Evolutionary conservation across 495 filamentous ascomycete species (phyloP).

Genomic region (Penicillium waksmanii): DNA sequence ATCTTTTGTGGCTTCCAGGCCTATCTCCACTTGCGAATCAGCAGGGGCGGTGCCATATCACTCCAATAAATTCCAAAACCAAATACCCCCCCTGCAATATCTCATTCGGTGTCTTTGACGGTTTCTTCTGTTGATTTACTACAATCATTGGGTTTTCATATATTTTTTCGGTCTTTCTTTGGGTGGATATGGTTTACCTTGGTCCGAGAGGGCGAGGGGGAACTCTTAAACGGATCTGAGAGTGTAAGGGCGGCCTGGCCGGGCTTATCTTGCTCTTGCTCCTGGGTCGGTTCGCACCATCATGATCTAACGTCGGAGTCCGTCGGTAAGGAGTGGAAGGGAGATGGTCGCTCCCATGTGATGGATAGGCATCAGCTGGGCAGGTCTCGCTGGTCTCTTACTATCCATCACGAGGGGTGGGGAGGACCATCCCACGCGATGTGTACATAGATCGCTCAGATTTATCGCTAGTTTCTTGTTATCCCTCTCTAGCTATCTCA

Average conservation of each 20-base stretch:
- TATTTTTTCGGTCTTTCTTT: slow-evolving; percentile 26
- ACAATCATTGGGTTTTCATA: slow-evolving; percentile 23
- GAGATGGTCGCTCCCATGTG: slow-evolving; percentile 11
- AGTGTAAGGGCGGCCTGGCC: background rate
- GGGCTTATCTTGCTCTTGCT: slow-evolving; percentile 2
- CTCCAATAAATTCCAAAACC: slow-evolving; percentile 50
- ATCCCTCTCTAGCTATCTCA: slow-evolving; percentile 10
- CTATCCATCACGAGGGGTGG: slow-evolving; percentile 11
- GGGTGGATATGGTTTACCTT: slow-evolving; percentile 13
- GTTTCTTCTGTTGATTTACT: slow-evolving; percentile 26
- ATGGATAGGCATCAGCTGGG: slow-evolving; percentile 22
- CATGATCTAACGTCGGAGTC: slow-evolving; percentile 7
- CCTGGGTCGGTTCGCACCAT: background rate
- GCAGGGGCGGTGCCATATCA: slow-evolving; percentile 79
- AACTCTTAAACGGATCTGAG: slow-evolving; percentile 20
- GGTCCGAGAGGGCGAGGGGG: slow-evolving; percentile 15
- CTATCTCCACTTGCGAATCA: slow-evolving; percentile 74
- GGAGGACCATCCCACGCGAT: slow-evolving; percentile 17
- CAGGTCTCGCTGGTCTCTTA: slow-evolving; percentile 26
- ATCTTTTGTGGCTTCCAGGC: slow-evolving; percentile 89
- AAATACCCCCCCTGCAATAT: slow-evolving; percentile 20
- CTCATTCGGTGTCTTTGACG: slow-evolving; percentile 22
- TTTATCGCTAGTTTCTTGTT: slow-evolving; percentile 17
- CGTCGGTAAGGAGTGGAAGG: slow-evolving; percentile 8
- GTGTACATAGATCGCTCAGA: slow-evolving; percentile 36